These are phyloP conservation scores for Penicillium taxi DNA, from an alignment of 495 filamentous ascomycete species.

Conservation along the genomic window DNA sequence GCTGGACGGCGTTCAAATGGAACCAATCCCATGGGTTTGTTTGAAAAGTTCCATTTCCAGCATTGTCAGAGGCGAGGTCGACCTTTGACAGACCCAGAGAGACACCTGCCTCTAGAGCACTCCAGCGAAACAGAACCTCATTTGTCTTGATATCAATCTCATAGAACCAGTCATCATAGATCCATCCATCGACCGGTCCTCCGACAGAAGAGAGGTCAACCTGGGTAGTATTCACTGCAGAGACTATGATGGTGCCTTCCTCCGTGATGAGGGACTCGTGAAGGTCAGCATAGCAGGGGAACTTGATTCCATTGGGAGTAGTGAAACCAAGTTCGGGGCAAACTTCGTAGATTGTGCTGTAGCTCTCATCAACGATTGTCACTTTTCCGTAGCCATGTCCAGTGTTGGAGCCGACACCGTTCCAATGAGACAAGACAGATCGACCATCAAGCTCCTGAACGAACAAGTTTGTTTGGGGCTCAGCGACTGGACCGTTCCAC, in stretches of 20 bases:
- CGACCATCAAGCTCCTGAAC: not conserved
- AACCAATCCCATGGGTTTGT: constrained; percentile 25
- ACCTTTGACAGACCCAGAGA: too few relatives aligned
- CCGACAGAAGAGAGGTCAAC: constrained; percentile 32
- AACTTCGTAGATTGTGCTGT: constrained; percentile 29
- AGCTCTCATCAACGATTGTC: constrained; percentile 33
- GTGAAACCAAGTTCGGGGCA: constrained; percentile 10
- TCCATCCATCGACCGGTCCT: constrained; percentile 29
- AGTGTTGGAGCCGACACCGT: too few relatives aligned
- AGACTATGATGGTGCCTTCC: constrained; percentile 42
- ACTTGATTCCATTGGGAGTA: not conserved
- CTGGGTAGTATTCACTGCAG: constrained; percentile 36
- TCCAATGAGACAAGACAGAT: not conserved
- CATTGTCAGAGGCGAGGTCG: too few relatives aligned
- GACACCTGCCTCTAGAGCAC: constrained; percentile 26
- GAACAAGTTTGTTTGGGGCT: too few relatives aligned
- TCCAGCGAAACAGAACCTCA: constrained; percentile 26
- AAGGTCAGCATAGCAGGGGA: constrained; percentile 16
- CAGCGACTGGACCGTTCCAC: not conserved
- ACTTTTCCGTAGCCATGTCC: constrained; percentile 24
- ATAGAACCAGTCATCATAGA: constrained; percentile 38
- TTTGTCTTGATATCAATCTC: constrained; percentile 34
- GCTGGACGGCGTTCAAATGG: constrained; percentile 34
- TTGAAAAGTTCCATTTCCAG: constrained; percentile 6
- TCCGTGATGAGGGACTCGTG: constrained; percentile 34